Evolutionary conservation across 106 monocot genomes (phyloP), one percentile per base, ranked within the genome.

Genomic region (Vanilla planifolia): DNA sequence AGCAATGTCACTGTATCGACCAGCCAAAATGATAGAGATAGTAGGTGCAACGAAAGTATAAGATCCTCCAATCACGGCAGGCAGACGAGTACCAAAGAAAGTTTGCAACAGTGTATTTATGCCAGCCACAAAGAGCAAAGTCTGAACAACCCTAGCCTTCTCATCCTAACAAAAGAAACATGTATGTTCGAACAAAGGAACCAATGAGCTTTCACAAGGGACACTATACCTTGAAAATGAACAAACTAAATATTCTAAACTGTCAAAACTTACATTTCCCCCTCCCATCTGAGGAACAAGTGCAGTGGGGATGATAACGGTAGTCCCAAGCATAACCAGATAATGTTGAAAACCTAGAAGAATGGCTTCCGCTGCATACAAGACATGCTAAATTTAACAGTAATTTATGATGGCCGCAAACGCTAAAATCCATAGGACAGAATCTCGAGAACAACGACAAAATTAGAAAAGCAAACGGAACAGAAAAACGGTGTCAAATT

Each of bases 201-300:
- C 34, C 28, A 57, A 8, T 57, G 3, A 53, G 20, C 8, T 53
- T 6, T 2, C 8, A 24, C 33, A 17, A 45, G 35, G 10, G 22
- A 4, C 22, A 69, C 5, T 34, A 4, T n/a, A 28, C 21, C 52
- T 53, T 53, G 4, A 4, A 28, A 26, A 10, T 29, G 52, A 3
- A 3, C 26, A 35, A 8, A 34, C 10, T 10, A 5, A 37, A 37
- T 37, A 6, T 37, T 37, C 10, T 37, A 10, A 37, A 37, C 7
- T 5, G 37, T 10, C 37, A 37, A 44, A 5, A 25, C 80, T 77
- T 71, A 98, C 96, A 80, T 92, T 84, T 70, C 84, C 91, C 64
- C 96, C 96, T 17, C 96, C 96, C 91, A 98, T 98, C 67, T 98
- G 96, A 59, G 96, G 96, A 70, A 98, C 91, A 69, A 98, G 91